These are phyloP conservation scores for Byssoonygena ceratinophila DNA, from an alignment of 2,329 filamentous ascomycete species.

Conservation along the genomic window DNA sequence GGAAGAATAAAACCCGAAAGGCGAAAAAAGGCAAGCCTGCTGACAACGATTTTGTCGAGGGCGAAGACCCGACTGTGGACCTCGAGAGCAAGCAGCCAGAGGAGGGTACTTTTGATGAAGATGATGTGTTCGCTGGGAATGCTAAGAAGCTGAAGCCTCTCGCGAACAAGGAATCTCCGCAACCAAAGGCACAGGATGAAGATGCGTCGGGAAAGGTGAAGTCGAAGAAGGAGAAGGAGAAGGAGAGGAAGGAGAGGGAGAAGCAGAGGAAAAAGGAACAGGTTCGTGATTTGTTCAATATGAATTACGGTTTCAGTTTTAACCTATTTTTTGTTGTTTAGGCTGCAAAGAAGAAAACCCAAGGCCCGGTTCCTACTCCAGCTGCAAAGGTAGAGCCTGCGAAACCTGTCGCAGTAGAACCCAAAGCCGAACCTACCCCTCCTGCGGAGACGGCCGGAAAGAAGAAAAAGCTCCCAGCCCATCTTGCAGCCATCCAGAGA, in stretches of 20 bases:
- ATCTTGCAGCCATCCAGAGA: slow-evolving; percentile 42
- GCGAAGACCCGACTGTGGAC: slow-evolving; percentile 47
- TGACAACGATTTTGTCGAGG: slow-evolving; percentile 64
- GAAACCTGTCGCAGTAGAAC: slow-evolving; percentile 38
- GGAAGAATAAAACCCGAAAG: slow-evolving; percentile 74
- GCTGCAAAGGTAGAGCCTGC: slow-evolving; percentile 46
- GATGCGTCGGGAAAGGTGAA: slow-evolving; percentile 58
- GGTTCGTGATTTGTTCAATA: slow-evolving; percentile 41
- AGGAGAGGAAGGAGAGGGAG: slow-evolving; percentile 93
- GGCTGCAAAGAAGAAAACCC: slow-evolving; percentile 75
- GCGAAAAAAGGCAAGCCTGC: slow-evolving; percentile 75
- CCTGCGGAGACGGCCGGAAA: slow-evolving; percentile 43
- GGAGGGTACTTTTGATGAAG: slow-evolving; percentile 70
- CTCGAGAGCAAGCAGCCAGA: slow-evolving; percentile 60
- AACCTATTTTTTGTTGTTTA: slow-evolving; percentile 25
- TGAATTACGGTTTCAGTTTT: background rate
- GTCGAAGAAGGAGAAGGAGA: slow-evolving; percentile 98
- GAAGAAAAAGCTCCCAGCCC: slow-evolving; percentile 72
- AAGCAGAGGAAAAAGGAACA: slow-evolving; percentile 98
- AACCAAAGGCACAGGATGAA: slow-evolving; percentile 38
- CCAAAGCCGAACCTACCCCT: slow-evolving; percentile 28
- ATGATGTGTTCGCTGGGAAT: slow-evolving; percentile 72
- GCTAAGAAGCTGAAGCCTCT: slow-evolving; percentile 39
- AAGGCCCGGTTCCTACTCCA: slow-evolving; percentile 36
- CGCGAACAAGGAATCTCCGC: slow-evolving; percentile 48